Percentiles rank a stretch among this genome's conserved stretches.
These are phyloP conservation scores for Xylaria scruposa DNA, from an alignment of 495 filamentous ascomycete genomes.

Conservation along the genomic window DNA sequence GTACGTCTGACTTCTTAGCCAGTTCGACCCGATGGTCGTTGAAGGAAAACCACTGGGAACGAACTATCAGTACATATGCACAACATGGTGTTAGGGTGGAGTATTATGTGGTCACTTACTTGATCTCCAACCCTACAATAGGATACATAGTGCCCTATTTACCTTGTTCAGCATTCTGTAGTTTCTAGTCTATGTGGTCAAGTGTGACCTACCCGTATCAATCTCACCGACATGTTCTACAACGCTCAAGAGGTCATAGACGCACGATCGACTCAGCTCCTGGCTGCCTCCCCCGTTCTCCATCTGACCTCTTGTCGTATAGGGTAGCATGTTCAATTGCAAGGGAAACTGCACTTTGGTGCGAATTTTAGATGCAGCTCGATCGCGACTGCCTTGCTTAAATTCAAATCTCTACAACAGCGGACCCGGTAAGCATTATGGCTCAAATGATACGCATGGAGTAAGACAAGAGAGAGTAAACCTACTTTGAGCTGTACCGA, in stretches of 20 bases:
- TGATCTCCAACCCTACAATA: slow-evolving; percentile 81
- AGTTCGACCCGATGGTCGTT: slow-evolving; percentile 89
- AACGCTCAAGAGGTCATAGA: slow-evolving; percentile 84
- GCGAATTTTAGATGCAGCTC: slow-evolving; percentile 78
- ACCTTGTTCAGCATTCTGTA: slow-evolving; percentile 36
- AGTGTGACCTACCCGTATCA: slow-evolving; percentile 60
- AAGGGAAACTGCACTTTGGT: slow-evolving; percentile 82
- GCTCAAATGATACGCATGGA: not conserved
- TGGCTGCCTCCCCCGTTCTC: slow-evolving; percentile 50
- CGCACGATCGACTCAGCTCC: slow-evolving; percentile 60
- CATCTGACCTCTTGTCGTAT: slow-evolving; percentile 67
- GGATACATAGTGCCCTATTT: slow-evolving; percentile 77
- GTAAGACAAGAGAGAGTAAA: not conserved
- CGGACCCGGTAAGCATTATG: not conserved
- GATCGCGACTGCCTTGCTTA: slow-evolving; percentile 60
- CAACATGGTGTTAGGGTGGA: not conserved
- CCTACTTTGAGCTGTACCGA: slow-evolving; percentile 89
- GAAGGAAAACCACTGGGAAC: slow-evolving; percentile 80
- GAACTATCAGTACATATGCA: slow-evolving; percentile 12
- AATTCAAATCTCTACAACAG: slow-evolving; percentile 77
- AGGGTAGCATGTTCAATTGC: slow-evolving; percentile 86
- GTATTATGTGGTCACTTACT: slow-evolving; percentile 52
- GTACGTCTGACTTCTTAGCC: slow-evolving; percentile 77
- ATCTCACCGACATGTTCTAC: slow-evolving; percentile 88
- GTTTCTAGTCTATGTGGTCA: not conserved